Evolutionary conservation across 257 asterid genomes (phyloP), one percentile per base, ranked within the genome.

Genomic region (Penstemon newberryi): DNA sequence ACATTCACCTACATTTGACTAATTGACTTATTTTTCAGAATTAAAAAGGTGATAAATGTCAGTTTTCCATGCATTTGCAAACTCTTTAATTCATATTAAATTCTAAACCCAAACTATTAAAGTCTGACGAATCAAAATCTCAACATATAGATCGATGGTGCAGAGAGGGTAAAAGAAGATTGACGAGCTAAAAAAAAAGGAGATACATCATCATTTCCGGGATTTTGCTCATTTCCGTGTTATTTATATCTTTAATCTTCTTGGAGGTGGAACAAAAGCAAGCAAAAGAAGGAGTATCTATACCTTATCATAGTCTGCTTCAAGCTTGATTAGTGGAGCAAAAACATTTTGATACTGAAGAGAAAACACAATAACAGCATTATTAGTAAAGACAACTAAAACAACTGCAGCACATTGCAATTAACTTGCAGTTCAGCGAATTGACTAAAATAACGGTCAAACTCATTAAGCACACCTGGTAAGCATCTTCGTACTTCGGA

Each of bases 301-400:
- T 83, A 94, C 99, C 98, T 94, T 94, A 74, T 94, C 99, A 71
- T 94, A 94, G 80, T 94, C 98, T 66, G 99, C 99, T 81, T 94
- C 99, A 56, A 94, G 99, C 85, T 94, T 94, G 84, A 94, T 91
- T 62, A 94, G 87, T 57, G 98, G 99, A 10, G 99, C 99, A 52
- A 94, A 94, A 72, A 94, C 96, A 83, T 94, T 94, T 94, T 94
- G 98, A 73, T 94, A 94, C 99, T 94, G 88, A 63, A 83, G 73
- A 61, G 52, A 72, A 59, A 66, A 78, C 39, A 44, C 18, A 33
- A 67, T 11, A 74, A 66, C 71, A 69, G 47, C 46, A 42, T 12
- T 44, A 63, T 76, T n/a, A 74, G 78, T 50, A 46, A 70, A 63
- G 52, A 40, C 36, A 53, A 52, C 37, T 51, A 56, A 40, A 72